Evolutionary conservation across 495 filamentous ascomycete species (phyloP).

Genomic region (Xylaria bambusicola): DNA sequence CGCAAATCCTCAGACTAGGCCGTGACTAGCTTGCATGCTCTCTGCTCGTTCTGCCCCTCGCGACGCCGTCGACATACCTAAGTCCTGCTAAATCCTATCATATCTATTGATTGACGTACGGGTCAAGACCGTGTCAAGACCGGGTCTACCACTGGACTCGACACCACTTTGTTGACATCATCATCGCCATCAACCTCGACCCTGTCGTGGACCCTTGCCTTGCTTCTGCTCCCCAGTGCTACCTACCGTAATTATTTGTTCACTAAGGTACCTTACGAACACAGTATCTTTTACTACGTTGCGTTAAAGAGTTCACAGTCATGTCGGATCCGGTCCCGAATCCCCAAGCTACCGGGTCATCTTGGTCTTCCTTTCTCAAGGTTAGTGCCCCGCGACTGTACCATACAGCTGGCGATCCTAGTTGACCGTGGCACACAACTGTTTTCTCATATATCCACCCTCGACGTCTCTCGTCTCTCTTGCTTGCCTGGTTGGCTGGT

Average conservation of each 20-base stretch:
- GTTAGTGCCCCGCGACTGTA: constrained; percentile 28
- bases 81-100: too few relatives aligned
- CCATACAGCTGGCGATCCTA: not conserved
- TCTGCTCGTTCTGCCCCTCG: not conserved
- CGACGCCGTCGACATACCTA: too few relatives aligned
- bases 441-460: not conserved
- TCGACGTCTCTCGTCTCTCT: not conserved
- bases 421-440: not conserved
- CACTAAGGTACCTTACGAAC: too few relatives aligned
- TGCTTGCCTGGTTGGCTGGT: not conserved
- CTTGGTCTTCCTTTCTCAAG: constrained; percentile 57
- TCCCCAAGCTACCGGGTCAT: constrained; percentile 41
- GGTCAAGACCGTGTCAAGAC: too few relatives aligned
- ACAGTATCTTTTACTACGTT: not conserved
- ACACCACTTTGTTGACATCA: not conserved
- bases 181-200: not conserved
- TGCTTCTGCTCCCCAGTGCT: not conserved
- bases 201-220: constrained; percentile 4
- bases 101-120: too few relatives aligned
- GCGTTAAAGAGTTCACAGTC: not conserved
- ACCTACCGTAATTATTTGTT: too few relatives aligned
- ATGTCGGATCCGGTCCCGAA: constrained; percentile 32
- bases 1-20: not conserved
- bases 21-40: not conserved
- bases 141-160: not conserved